Evolutionary conservation across 805 yeast species (phyloP).

Genomic region (Candida boleticola): DNA sequence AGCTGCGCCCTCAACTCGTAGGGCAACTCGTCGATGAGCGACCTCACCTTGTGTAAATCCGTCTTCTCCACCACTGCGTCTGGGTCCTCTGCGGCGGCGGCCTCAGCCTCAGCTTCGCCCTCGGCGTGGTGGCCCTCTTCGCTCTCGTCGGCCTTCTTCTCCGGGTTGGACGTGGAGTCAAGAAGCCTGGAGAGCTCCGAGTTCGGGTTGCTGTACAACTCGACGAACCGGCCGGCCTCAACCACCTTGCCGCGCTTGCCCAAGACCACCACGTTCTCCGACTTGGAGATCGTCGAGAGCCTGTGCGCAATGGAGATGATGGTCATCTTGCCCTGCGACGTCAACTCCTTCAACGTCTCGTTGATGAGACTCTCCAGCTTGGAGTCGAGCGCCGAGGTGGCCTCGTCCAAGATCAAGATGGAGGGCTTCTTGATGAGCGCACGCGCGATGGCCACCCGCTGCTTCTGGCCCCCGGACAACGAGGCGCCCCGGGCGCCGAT

Average conservation of each 20-base stretch:
- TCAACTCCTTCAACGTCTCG: conserved; percentile 38
- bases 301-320: conserved; percentile 46
- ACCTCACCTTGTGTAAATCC: conserved; percentile 17
- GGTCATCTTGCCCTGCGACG: conserved; percentile 38
- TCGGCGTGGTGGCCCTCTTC: conserved; percentile 17
- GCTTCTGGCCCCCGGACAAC: conserved; percentile 76
- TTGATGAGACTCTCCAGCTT: conserved; percentile 46
- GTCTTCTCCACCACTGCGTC: conserved; percentile 14
- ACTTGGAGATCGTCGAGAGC: conserved; percentile 43
- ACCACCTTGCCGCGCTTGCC: conserved; percentile 42
- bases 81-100: conserved; percentile 10
- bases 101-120: conserved; percentile 19
- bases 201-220: conserved; percentile 37
- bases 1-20: conserved; percentile 28
- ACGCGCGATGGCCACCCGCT: conserved; percentile 73
- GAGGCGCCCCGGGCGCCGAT: conserved; percentile 57
- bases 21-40: conserved; percentile 37
- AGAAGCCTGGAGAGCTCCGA: conserved; percentile 41
- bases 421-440: conserved; percentile 67
- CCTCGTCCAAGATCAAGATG: conserved; percentile 65
- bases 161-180: conserved; percentile 27
- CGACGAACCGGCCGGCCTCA: conserved; percentile 39
- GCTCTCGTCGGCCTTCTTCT: conserved; percentile 7
- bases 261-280: conserved; percentile 42
- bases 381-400: conserved; percentile 61